phyloP scores from a whole-genome alignment of 345 rosid species.

The Syzygium jambos region DNA sequence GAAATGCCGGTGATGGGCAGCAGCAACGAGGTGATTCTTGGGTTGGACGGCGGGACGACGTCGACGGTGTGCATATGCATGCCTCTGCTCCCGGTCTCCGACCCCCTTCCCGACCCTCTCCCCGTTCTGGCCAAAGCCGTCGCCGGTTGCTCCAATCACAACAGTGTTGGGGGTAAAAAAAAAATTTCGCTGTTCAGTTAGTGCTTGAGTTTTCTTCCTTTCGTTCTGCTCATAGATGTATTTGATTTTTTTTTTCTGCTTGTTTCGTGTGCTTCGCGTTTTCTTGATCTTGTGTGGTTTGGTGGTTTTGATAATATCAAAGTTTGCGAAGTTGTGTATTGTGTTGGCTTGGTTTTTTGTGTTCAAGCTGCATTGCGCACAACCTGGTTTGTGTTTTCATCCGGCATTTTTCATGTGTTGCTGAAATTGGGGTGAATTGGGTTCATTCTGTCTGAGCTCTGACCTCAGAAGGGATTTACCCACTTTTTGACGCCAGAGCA shows the following conservation, averaged over 20 bases:
- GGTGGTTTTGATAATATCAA: neutral
- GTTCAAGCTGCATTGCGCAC: neutral
- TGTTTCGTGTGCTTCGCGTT: neutral
- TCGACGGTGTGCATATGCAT: conserved; percentile 74
- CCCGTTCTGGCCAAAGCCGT: conserved; percentile 46
- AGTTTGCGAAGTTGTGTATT: neutral
- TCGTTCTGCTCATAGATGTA: neutral
- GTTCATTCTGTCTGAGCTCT: neutral
- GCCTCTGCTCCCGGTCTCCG: conserved; percentile 33
- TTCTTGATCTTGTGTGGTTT: neutral
- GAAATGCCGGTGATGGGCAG: conserved; percentile 8
- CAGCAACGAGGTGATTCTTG: conserved; percentile 34
- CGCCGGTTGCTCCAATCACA: conserved; percentile 70
- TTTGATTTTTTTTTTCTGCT: neutral
- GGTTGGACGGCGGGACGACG: conserved; percentile 70
- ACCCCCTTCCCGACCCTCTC: conserved; percentile 36
- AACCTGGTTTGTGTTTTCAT: neutral
- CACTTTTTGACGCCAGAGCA: neutral
- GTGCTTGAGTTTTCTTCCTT: neutral
- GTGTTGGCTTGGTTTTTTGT: neutral
- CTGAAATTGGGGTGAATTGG: neutral
- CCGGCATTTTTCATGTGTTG: neutral
- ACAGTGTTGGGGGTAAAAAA: conserved; percentile 53
- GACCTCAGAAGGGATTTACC: neutral
- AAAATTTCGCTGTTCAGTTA: neutral